Base-by-base conservation (phyloP, 2,329 filamentous ascomycete genomes). In the Ophiostoma novo-ulmi region DNA sequence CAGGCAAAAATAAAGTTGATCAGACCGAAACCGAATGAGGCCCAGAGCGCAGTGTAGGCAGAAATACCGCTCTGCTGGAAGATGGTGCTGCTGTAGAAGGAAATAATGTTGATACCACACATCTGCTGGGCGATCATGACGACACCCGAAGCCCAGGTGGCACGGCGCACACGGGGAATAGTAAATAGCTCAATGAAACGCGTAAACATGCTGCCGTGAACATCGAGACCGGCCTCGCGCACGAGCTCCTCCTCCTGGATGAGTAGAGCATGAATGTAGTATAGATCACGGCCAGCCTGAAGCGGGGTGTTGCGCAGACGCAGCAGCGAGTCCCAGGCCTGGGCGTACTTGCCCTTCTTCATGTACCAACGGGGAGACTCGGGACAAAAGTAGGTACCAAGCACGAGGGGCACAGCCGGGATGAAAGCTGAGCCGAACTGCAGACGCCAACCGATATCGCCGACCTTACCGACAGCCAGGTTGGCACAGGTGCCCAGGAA, bases 41-140 rank as follows among this genome's bases (percentile, higher is more conserved):
- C 86, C 48, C 87, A 81, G 20, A 90, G 80, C 2, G 90, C 87
- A 44, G 85, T 80, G 66, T 84, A 85, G 1, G 82, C 78, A 61
- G 72, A 78, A 48, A 87, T 86, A 5, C 88, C 88, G 1, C 89
- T 85, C 0, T 89, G 78, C 41, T 78, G 75, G 75, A 89, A 89
- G 20, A 89, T 82, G 5, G 87, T 89, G 0, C 87, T 88, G 0
- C 87, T 90, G 79, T 93, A 93, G 78, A 93, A 93, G 0, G 90
- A 88, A 70, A 93, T 90, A 71, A 92, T 90, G 77, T 92, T 91
- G 71, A 69, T 78, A 52, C 78, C 86, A 75, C 88, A 90, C 85
- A 91, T 88, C 78, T 91, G 88, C 78, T 91, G 89, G 0, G 88
- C 88, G 75, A 91, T 88, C 92, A 96, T 96, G 74, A 94, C 91